phyloP scores from a whole-genome alignment of 495 filamentous ascomycete species.

The Talaromyces proteolyticus region DNA sequence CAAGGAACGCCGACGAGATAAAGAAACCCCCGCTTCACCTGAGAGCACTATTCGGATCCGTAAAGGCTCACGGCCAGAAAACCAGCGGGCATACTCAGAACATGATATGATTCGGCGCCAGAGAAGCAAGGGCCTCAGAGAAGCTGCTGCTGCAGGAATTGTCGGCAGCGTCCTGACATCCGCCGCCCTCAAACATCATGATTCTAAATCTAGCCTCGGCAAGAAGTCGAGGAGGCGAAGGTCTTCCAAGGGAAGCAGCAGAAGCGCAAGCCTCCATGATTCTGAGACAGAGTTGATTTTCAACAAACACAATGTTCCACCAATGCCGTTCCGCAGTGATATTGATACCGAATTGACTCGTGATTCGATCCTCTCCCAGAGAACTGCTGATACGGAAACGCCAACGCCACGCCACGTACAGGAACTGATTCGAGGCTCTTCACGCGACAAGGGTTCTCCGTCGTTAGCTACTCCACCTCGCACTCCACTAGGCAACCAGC shows the following conservation, averaged over 20 bases:
- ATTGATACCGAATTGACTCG: conserved; percentile 82
- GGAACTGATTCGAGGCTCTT: conserved; percentile 50
- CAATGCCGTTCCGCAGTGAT: conserved; percentile 81
- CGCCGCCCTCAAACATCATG: conserved; percentile 58
- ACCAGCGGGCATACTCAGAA: conserved; percentile 28
- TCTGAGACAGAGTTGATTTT: conserved; percentile 56
- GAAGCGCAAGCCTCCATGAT: conserved; percentile 50
- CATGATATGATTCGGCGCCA: conserved; percentile 49
- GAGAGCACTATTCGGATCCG: conserved; percentile 40
- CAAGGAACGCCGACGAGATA: conserved; percentile 37
- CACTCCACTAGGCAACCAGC: conserved; percentile 42
- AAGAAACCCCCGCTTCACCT: conserved; percentile 23
- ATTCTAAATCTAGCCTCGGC: conserved; percentile 55
- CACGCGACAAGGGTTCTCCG: conserved; percentile 45
- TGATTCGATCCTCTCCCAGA: conserved; percentile 80
- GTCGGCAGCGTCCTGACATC: conserved; percentile 55
- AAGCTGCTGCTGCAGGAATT: conserved; percentile 48
- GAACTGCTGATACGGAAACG: conserved; percentile 56
- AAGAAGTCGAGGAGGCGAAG: conserved; percentile 39
- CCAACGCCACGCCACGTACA: conserved; percentile 41
- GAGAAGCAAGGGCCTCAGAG: conserved; percentile 53
- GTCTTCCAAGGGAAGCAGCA: conserved; percentile 46
- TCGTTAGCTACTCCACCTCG: conserved; percentile 46
- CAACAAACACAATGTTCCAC: conserved; percentile 59
- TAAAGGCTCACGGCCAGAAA: conserved; percentile 40